A percentile compares a stretch with the other conserved stretches of the same genome.
These are phyloP conservation scores for Mycena indigotica DNA, from an alignment of 768 basidiomycete species.

Conservation along the genomic window DNA sequence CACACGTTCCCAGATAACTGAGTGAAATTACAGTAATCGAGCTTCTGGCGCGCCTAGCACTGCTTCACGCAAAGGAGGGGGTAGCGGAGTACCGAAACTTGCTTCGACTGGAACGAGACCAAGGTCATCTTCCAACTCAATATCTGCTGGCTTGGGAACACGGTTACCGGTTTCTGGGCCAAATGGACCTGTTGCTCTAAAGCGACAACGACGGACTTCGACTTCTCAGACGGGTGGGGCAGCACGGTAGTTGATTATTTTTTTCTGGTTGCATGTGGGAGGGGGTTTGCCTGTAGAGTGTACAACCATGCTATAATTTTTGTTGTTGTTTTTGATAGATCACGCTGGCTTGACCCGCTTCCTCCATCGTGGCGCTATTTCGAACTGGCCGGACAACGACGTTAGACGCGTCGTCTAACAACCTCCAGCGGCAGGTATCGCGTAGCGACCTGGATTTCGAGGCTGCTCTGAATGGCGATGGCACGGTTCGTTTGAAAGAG, in stretches of 20 bases:
- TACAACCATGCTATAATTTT: conserved; percentile 2
- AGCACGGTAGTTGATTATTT: conserved; percentile 14
- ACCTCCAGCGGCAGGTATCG: conserved; percentile 58
- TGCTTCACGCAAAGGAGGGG: conserved; percentile 61
- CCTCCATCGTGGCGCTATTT: conserved; percentile 66
- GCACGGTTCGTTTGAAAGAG: conserved; percentile 71
- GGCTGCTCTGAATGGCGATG: conserved; percentile 65
- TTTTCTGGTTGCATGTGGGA: too few species aligned
- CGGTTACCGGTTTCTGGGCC: conserved; percentile 38
- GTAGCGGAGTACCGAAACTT: conserved; percentile 67
- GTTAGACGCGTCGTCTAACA: conserved; percentile 33
- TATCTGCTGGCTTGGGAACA: conserved; percentile 41
- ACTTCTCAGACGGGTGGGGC: conserved; percentile 48
- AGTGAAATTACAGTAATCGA: conserved; percentile 61
- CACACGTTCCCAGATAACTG: conserved; percentile 11
- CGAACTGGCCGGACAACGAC: conserved; percentile 46
- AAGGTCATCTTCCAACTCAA: conserved; percentile 67
- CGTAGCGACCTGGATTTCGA: conserved; percentile 84
- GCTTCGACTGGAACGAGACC: conserved; percentile 75
- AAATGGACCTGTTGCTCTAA: conserved; percentile 55
- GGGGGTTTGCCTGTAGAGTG: background rate
- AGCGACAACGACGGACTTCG: conserved; percentile 81
- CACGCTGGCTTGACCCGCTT: background rate
- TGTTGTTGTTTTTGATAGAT: background rate
- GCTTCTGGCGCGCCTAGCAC: conserved; percentile 74